Base-by-base conservation (phyloP, 805 yeast genomes). In the Saturnispora quitensis region DNA sequence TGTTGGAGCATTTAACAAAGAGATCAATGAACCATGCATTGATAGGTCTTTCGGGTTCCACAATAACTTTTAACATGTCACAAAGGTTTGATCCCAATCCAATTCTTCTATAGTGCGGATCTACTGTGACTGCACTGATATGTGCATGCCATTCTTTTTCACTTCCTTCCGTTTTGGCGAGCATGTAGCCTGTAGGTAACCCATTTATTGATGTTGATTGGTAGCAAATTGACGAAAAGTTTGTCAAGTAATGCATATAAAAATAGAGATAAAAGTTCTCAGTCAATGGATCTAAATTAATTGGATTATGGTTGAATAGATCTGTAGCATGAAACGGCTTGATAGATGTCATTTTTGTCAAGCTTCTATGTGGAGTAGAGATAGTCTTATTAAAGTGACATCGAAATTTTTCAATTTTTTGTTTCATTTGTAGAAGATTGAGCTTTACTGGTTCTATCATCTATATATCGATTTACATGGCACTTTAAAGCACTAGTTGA, bases 121-220 rank as follows among this genome's bases (percentile, higher is more conserved):
- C 84, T 1, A 93, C 85, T 0, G 98, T 89, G 3, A 93, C 96
- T 0, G 99, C 98, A 0, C 98, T 89, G 47, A 93, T 89, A 66
- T 93, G 99, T 1, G 96, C 80, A 63, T 93, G 99, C 96, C 97
- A 91, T 54, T 89, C 93, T 45, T 75, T 79, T 5, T 76, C 80
- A 36, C 73, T 73, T 0, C 99, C 99, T 65, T 93, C 99, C 1
- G 95, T 83, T 66, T 93, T 93, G n/a, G 95, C 98, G 81, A 93
- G 81, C 95, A 93, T 84, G 63, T 86, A 85, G 0, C 90, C 91
- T 34, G 86, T 73, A 28, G 72, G 69, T 45, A 64, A 67, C 18
- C 58, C 60, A 4, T 57, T 46, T 12, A 63, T 56, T n/a, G 68
- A 64, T 2, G 59, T 59, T 10, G 90, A 79, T 63, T 89, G 85